Percentiles rank a stretch among this genome's conserved stretches.
Conservation (phyloP, 2,329 filamentous ascomycete species). For the Alternaria tenuissima region DNA sequence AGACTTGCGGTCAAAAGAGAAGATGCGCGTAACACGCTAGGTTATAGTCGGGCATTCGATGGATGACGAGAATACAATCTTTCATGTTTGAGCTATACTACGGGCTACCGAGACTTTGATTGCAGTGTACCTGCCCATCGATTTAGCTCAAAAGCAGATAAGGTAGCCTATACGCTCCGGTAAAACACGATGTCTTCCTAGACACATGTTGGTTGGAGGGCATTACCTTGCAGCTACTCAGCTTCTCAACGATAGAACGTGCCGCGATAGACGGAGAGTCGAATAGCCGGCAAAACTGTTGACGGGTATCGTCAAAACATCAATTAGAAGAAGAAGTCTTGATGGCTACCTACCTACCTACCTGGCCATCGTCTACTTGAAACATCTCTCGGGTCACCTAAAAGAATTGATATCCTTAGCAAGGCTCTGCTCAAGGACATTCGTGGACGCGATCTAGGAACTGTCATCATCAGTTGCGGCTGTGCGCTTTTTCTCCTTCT, state of each 20-base stretch:
- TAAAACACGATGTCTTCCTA: not conserved
- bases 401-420: not conserved
- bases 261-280: not conserved
- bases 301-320: not conserved
- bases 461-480: slow-evolving; percentile 11
- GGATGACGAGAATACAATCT: not conserved
- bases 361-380: slow-evolving; percentile 4
- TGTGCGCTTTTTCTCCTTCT: slow-evolving; percentile 18
- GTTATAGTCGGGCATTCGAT: not conserved
- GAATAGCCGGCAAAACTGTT: not conserved
- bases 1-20: not conserved
- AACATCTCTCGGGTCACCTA: too few species aligned
- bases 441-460: not conserved
- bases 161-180: not conserved
- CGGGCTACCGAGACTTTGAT: too few species aligned
- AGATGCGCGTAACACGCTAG: not conserved
- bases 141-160: too few species aligned
- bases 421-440: not conserved
- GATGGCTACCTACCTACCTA: slow-evolving; percentile 17
- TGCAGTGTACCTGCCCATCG: too few species aligned
- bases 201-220: not conserved
- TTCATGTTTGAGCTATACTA: too few species aligned
- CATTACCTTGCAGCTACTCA: not conserved
- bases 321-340: not conserved
- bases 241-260: not conserved